A percentile compares a stretch with the other conserved stretches of the same genome.
Evolutionary conservation across 2,329 filamentous ascomycete species (phyloP).

Genomic region (Onygenales sp.): DNA sequence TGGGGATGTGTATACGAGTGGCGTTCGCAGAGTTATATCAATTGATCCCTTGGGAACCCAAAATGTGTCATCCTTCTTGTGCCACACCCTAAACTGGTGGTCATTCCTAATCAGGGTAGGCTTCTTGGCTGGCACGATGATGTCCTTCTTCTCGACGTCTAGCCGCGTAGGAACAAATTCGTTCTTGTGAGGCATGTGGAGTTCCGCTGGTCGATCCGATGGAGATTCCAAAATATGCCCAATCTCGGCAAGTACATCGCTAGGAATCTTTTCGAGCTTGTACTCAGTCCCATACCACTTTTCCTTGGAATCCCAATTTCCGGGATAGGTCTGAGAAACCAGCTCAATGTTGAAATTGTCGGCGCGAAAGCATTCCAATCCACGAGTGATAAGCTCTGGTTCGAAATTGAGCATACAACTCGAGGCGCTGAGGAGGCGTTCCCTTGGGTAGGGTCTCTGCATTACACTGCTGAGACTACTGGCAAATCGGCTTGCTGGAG

Average conservation of each 20-base stretch:
- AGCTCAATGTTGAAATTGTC: slow-evolving; percentile 85
- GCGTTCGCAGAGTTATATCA: slow-evolving; percentile 68
- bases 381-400: slow-evolving; percentile 62
- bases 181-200: slow-evolving; percentile 87
- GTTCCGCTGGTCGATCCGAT: slow-evolving; percentile 52
- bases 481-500: slow-evolving; percentile 77
- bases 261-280: slow-evolving; percentile 67
- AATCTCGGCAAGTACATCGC: slow-evolving; percentile 64
- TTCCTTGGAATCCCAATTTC: slow-evolving; percentile 77
- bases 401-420: slow-evolving; percentile 72
- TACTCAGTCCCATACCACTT: slow-evolving; percentile 98
- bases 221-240: slow-evolving; percentile 52
- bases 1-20: slow-evolving; percentile 68
- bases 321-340: slow-evolving; percentile 73
- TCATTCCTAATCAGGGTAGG: slow-evolving; percentile 84
- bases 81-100: slow-evolving; percentile 73
- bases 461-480: slow-evolving; percentile 77
- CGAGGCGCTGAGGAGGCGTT: slow-evolving; percentile 77
- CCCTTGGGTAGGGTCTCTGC: slow-evolving; percentile 80
- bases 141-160: slow-evolving; percentile 88
- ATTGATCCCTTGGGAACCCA: slow-evolving; percentile 95
- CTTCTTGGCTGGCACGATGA: slow-evolving; percentile 61
- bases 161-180: slow-evolving; percentile 91
- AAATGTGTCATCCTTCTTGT: slow-evolving; percentile 96
- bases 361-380: slow-evolving; percentile 63